Percentiles rank a stretch among this genome's conserved stretches.
These are phyloP conservation scores for Fomitopsis betulina DNA, from an alignment of 1,284 basidiomycete genomes.

Conservation along the genomic window DNA sequence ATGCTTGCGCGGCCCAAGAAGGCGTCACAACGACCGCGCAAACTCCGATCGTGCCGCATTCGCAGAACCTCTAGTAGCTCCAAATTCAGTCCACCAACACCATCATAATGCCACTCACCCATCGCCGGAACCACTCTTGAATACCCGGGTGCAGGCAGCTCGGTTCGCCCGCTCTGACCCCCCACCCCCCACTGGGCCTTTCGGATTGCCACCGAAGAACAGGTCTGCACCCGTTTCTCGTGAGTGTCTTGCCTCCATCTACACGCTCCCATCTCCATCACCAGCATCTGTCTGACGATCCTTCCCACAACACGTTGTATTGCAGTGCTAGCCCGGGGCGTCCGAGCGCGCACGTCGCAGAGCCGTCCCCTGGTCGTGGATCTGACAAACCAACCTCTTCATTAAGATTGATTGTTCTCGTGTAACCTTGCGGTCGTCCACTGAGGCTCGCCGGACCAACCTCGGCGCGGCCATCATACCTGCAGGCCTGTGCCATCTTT, in stretches of 20 bases:
- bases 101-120: background rate
- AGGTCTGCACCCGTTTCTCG: background rate
- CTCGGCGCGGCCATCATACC: no score
- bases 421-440: no score
- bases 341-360: background rate
- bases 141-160: no score
- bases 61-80: background rate
- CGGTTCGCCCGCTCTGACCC: background rate
- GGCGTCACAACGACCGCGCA: background rate
- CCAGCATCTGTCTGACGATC: background rate
- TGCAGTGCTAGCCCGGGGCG: background rate
- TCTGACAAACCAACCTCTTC: background rate
- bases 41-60: background rate
- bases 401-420: no score
- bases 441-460: no score
- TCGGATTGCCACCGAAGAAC: background rate
- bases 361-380: background rate
- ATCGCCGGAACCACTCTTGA: no score
- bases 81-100: background rate
- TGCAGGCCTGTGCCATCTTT: no score
- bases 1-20: background rate
- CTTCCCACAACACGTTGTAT: background rate
- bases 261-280: background rate
- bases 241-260: background rate
- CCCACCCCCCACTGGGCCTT: background rate